Base-by-base conservation (phyloP, 2,329 filamentous ascomycete genomes). In the Penicillium crustosum region DNA sequence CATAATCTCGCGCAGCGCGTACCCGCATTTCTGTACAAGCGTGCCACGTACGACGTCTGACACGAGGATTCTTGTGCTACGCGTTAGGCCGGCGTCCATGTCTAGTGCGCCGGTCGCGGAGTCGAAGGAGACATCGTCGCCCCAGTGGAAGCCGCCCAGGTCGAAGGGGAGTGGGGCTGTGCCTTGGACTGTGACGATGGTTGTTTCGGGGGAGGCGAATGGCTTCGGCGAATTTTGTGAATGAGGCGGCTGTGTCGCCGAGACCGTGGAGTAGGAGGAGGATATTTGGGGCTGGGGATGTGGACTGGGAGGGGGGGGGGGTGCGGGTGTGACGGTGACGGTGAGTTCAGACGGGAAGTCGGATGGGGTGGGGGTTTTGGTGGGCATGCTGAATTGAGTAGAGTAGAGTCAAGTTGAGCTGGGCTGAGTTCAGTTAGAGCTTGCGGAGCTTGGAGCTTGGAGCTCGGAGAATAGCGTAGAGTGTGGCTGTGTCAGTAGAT, bases 221-320 rank as follows among this genome's bases (percentile, higher is more conserved):
- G 64, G 85, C 86, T 56, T 80, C 79, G 21, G 87, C 90, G 60
- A 96, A 89, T 44, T 77, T 77, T 59, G 84, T 82, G 73, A 94
- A 95, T 36, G 89, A 81, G 3, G 72, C 68, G 59, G 90, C 83
- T 35, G 83, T 86, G 76, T 96, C 92, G 61, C 92, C 92, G 13
- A 96, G 83, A 62, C 91, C 91, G 74, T 96, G 92, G 57, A 96
- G 85, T 51, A 96, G 83, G 69, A 96, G 77, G 61, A 96, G 85
- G 65, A 95, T 81, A 66, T 93, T 88, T 43, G 86, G 89, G 10
- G 88, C 85, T 13, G 83, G 83, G 59, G 65, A 61, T 61, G 60
- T 53, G 64, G 82, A 77, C 71, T 50, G 78, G 50, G 64, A 73
- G 61, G 65, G 73, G 64, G 51, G 60, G 67, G 10, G 25, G 49